phyloP scores from a whole-genome alignment of 176 grass and related monocot species.

The Zizania latifolia region DNA sequence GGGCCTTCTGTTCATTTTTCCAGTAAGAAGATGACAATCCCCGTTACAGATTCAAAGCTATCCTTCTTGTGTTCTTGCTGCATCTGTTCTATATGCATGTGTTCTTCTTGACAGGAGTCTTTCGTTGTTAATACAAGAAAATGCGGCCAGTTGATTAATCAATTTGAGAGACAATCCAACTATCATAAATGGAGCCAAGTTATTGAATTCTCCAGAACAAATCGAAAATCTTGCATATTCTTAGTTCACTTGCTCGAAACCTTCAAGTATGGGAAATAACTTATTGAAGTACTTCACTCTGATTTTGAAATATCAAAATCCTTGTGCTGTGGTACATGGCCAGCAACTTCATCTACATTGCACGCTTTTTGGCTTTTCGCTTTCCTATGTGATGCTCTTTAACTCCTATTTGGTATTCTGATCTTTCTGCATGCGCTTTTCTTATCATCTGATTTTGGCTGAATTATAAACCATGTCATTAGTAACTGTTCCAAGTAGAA shows the following conservation, averaged over 20 bases:
- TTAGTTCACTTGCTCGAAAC: neutral
- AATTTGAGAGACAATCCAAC: neutral
- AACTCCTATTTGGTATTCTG: neutral
- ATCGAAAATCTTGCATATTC: neutral
- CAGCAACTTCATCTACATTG: neutral
- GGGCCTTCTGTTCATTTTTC: neutral
- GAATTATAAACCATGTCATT: neutral
- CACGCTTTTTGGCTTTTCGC: neutral
- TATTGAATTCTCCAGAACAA: neutral
- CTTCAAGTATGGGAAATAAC: neutral
- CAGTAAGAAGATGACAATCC: neutral
- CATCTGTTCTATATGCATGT: neutral
- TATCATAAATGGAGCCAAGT: neutral
- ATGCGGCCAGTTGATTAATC: neutral
- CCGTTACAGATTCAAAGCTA: neutral
- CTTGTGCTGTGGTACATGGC: neutral
- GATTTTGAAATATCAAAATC: neutral
- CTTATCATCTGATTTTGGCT: neutral
- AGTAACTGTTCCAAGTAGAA: neutral
- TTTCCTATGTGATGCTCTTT: neutral
- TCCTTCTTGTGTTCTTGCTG: neutral
- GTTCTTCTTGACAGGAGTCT: too few relatives aligned
- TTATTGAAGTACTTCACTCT: neutral
- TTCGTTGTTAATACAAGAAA: too few relatives aligned
- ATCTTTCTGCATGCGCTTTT: neutral